A percentile compares a stretch with the other conserved stretches of the same genome.
These are phyloP conservation scores for Lactuca sativa DNA, from an alignment of 129 eudicot genomes.

Conservation along the genomic window DNA sequence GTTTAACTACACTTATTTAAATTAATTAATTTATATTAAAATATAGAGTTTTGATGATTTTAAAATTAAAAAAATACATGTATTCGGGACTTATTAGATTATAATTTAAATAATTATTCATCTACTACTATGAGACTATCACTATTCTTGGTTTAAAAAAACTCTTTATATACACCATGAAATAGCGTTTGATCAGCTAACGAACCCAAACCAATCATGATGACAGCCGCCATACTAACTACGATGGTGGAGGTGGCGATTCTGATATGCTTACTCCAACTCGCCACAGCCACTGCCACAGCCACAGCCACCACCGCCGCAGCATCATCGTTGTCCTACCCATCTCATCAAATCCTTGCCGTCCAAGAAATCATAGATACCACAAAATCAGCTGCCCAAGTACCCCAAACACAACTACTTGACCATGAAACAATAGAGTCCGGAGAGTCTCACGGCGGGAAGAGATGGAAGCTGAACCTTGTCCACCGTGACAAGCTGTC, in stretches of 20 bases:
- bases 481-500: conserved; percentile 66
- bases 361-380: conserved; percentile 45
- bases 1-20: not conserved
- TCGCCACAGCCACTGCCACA: conserved; percentile 31
- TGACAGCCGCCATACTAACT: conserved; percentile 20
- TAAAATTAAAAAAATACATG: not conserved
- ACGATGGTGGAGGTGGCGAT: conserved; percentile 19
- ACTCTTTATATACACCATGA: conserved; percentile 33
- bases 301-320: conserved; percentile 41
- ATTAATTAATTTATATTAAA: no score
- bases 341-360: conserved; percentile 53
- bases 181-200: not conserved
- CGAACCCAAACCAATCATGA: conserved; percentile 16
- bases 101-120: no score
- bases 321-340: conserved; percentile 34
- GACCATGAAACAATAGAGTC: conserved; percentile 29
- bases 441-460: not conserved
- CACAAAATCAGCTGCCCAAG: conserved; percentile 23
- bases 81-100: no score
- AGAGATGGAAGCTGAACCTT: conserved; percentile 49
- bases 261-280: conserved; percentile 21
- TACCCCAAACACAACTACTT: conserved; percentile 29
- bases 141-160: not conserved
- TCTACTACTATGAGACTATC: not conserved
- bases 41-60: not conserved